Evolutionary conservation across 2,329 filamentous ascomycete genomes (phyloP).

Genomic region (Pseudogymnoascus sp.): DNA sequence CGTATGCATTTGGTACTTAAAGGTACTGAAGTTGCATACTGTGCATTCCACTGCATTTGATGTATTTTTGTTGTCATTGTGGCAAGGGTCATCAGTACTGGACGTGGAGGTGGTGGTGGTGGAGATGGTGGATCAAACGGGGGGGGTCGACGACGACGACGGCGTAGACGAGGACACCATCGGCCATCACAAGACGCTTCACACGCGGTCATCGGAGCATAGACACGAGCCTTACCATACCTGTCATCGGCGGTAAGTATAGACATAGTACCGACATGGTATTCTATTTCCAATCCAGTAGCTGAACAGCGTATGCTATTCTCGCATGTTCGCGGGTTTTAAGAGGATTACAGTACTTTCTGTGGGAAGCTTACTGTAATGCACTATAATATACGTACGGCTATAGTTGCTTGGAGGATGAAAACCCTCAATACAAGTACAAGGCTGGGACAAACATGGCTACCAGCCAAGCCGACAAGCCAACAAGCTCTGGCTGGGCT

Average conservation of each 20-base stretch:
- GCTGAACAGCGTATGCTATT: neutral
- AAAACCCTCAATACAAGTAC: neutral
- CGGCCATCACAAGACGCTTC: neutral
- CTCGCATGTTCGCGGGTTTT: neutral
- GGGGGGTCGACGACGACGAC: neutral
- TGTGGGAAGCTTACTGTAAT: neutral
- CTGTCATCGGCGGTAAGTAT: neutral
- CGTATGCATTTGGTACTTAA: neutral
- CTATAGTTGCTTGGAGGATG: no score
- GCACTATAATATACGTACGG: no score
- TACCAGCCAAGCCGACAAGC: neutral
- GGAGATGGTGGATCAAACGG: neutral
- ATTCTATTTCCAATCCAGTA: neutral
- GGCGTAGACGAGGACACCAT: neutral
- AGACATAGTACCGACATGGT: neutral
- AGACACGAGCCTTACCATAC: neutral
- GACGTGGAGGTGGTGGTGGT: neutral
- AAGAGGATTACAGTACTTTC: neutral
- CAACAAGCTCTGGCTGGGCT: neutral
- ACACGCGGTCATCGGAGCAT: slow-evolving; percentile 1
- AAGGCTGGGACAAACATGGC: neutral
- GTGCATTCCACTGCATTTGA: neutral
- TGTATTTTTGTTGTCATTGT: neutral
- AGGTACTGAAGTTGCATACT: neutral
- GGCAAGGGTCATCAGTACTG: neutral